Evolutionary conservation across 345 rosid genomes (phyloP), one percentile per base, ranked within the genome.

Genomic region (Aurinia saxatilis): DNA sequence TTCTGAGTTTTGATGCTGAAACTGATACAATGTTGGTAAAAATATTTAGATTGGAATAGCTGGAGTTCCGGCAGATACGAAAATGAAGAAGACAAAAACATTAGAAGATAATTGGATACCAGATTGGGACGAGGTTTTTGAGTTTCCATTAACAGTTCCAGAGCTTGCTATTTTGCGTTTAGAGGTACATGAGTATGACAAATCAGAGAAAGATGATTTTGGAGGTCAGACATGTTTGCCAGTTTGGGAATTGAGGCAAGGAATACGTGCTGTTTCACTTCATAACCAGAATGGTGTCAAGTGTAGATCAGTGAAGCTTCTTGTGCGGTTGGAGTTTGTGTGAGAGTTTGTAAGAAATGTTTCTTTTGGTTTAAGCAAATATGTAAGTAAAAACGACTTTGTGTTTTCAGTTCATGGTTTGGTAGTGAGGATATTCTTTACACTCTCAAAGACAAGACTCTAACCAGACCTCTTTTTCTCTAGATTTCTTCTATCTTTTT

Each of bases 151-250:
- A 11, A 86, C 93, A 5, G 87, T 91, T 63, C 98, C 98, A 8
- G 91, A 89, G 47, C 76, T 84, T 29, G 98, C 98, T 62, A 49
- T 88, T 42, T 81, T 91, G 23, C 77, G 95, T 16, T 64, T 88
- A 10, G 96, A 91, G 68, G 96, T 91, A n/a, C 93, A 84, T 7
- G 95, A 91, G 66, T 88, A 86, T 1, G 96, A 91, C 75, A 74
- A 80, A 84, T 86, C 96, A 0, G 95, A 84, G 60, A 91, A 83
- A 72, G 96, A 92, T 38, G 98, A 92, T 70, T 92, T 92, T 42
- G 91, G 91, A 41, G 96, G 98, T 38, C 96, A 92, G 82, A 79
- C 93, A 39, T 84, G 90, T 78, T 63, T 92, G 27, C 96, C 95
- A 6, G 75, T 88, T 44, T 76, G 78, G 10, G 98, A 91, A 68